phyloP scores from a whole-genome alignment of 345 rosid species.

The Eucalyptus viminalis region DNA sequence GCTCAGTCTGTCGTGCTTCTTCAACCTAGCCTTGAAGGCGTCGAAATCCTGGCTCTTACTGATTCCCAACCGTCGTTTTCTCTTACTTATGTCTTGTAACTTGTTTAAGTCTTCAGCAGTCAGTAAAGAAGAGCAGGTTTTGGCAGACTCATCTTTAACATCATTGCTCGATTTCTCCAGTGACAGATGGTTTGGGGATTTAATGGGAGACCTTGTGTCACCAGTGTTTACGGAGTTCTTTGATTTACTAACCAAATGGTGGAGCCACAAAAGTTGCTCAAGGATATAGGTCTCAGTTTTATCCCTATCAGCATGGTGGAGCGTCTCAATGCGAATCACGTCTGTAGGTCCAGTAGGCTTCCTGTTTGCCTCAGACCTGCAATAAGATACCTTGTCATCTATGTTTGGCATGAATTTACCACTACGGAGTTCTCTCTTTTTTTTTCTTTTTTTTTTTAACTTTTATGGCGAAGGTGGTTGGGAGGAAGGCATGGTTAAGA shows the following conservation, averaged over 20 bases:
- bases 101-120: constrained; percentile 40
- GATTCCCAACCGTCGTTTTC: constrained; percentile 58
- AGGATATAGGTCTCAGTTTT: constrained; percentile 74
- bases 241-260: constrained; percentile 51
- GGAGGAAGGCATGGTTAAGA: background rate
- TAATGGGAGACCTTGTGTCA: background rate
- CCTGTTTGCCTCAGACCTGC: constrained; percentile 47
- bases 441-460: background rate
- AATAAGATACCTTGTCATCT: background rate
- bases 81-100: constrained; percentile 67
- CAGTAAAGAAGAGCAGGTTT: constrained; percentile 8
- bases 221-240: background rate
- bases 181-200: background rate
- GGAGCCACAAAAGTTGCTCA: constrained; percentile 75
- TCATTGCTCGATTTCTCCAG: constrained; percentile 3
- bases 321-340: constrained; percentile 64
- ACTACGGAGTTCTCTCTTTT: background rate
- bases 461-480: background rate
- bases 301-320: constrained; percentile 77
- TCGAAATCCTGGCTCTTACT: constrained; percentile 88
- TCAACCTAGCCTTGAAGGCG: constrained; percentile 2
- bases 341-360: constrained; percentile 36
- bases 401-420: background rate
- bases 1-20: constrained; percentile 33
- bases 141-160: background rate